phyloP scores from a whole-genome alignment of 768 basidiomycete genomes.

The Cyclocybe cylindracea region DNA sequence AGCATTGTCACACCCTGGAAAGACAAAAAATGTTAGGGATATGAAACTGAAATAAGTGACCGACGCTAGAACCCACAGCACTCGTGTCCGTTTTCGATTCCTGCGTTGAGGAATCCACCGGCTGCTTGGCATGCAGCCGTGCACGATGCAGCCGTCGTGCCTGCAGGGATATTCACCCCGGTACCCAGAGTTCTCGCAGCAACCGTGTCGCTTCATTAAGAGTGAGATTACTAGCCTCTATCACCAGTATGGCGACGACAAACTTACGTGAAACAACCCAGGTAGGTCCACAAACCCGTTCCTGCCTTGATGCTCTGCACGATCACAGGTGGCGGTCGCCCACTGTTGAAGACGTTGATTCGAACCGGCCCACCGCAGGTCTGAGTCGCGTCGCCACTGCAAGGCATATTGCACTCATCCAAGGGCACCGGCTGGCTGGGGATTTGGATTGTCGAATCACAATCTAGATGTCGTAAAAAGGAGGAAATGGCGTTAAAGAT shows the following conservation, averaged over 20 bases:
- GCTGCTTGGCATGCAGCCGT: conserved; percentile 46
- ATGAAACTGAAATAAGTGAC: neutral
- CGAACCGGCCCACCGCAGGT: conserved; percentile 53
- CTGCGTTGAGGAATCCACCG: conserved; percentile 39
- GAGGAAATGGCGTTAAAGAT: neutral
- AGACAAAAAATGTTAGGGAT: neutral
- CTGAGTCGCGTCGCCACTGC: conserved; percentile 55
- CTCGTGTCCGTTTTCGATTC: conserved; percentile 47
- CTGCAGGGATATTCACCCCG: conserved; percentile 41
- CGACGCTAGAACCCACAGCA: conserved; percentile 40
- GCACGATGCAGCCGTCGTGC: conserved; percentile 51
- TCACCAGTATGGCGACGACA: neutral
- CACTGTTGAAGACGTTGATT: conserved; percentile 57
- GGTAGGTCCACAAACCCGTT: conserved; percentile 46
- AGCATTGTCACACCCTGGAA: conserved; percentile 39
- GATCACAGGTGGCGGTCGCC: conserved; percentile 47
- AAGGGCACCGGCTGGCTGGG: conserved; percentile 43
- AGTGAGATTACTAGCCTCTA: neutral
- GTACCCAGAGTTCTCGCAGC: conserved; percentile 32
- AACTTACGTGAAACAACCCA: conserved; percentile 66
- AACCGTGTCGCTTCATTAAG: conserved; percentile 30
- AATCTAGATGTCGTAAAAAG: conserved; percentile 38
- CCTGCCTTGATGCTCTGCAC: conserved; percentile 43
- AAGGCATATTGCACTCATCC: conserved; percentile 53
- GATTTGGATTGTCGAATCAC: conserved; percentile 55